Evolutionary conservation across 1,284 basidiomycete species (phyloP).

Genomic region (Blastosporella zonata): DNA sequence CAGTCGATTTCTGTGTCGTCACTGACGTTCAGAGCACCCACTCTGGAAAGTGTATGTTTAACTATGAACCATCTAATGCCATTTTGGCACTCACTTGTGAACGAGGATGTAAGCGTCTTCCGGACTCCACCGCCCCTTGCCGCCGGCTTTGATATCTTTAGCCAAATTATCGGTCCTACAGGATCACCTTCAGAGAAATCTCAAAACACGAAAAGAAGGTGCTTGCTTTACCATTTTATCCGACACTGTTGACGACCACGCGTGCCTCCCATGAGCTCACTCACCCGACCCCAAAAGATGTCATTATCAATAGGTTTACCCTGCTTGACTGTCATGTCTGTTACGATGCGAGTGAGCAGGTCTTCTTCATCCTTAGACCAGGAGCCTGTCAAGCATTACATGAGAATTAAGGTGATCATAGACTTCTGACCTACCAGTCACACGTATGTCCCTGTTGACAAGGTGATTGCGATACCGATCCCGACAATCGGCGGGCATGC

Average conservation of each 20-base stretch:
- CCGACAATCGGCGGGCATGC: constrained; percentile 76
- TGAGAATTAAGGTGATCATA: neutral
- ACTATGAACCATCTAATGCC: neutral
- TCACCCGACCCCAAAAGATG: constrained; percentile 78
- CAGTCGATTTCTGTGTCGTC: constrained; percentile 85
- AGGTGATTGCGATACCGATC: constrained; percentile 83
- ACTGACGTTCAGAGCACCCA: constrained; percentile 67
- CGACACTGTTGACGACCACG: constrained; percentile 79
- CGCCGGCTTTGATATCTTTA: constrained; percentile 67
- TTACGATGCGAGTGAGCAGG: constrained; percentile 66
- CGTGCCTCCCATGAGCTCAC: constrained; percentile 68
- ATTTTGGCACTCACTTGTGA: constrained; percentile 58
- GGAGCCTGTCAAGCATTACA: constrained; percentile 34
- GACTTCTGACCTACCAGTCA: constrained; percentile 39
- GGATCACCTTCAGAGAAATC: neutral
- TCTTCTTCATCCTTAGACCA: constrained; percentile 78
- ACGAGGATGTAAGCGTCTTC: constrained; percentile 76
- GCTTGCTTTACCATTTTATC: constrained; percentile 65
- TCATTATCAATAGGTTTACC: constrained; percentile 72
- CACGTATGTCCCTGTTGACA: constrained; percentile 53
- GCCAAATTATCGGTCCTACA: constrained; percentile 71
- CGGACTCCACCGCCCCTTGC: constrained; percentile 67
- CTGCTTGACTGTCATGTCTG: constrained; percentile 64
- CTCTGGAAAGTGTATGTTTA: constrained; percentile 38
- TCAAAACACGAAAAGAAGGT: neutral